Evolutionary conservation across 2,329 filamentous ascomycete genomes (phyloP).

Genomic region (Fusarium mundagurra): DNA sequence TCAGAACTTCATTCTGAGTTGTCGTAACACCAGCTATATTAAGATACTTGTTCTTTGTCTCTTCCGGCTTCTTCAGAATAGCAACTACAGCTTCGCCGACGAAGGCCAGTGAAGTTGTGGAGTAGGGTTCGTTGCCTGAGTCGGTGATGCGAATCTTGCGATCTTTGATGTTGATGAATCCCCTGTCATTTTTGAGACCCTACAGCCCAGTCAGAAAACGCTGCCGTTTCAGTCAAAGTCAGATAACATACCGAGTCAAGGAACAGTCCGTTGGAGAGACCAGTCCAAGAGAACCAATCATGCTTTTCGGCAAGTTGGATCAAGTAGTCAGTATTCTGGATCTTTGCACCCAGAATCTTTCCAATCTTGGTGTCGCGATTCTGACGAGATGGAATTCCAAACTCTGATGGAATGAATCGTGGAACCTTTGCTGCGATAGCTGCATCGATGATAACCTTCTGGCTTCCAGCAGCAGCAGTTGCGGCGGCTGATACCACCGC

Average conservation of each 20-base stretch:
- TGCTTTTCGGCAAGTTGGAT: constrained; percentile 5
- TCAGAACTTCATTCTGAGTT: constrained; percentile 2
- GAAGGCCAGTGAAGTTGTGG: neutral
- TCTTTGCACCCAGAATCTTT: neutral
- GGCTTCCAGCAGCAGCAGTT: neutral
- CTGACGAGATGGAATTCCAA: constrained; percentile 6
- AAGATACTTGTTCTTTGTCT: constrained; percentile 1
- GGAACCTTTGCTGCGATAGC: neutral
- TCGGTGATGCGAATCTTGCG: constrained; percentile 12
- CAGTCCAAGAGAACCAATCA: constrained; percentile 15
- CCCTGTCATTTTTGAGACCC: neutral
- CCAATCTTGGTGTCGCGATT: constrained; percentile 6
- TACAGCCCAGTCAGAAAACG: neutral
- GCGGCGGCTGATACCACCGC: neutral
- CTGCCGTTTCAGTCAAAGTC: rapidly evolving
- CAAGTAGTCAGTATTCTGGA: constrained; percentile 11
- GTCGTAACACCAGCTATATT: constrained; percentile 4
- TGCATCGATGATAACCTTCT: neutral
- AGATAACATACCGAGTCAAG: neutral
- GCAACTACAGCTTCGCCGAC: neutral
- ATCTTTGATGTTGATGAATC: neutral
- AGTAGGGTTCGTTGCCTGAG: constrained; percentile 7
- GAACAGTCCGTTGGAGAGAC: neutral
- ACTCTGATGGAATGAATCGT: constrained; percentile 7
- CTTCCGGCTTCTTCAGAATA: neutral